Evolutionary conservation across 1,139 yeast species (phyloP).

Genomic region (Sugiyamaella xylanicola): DNA sequence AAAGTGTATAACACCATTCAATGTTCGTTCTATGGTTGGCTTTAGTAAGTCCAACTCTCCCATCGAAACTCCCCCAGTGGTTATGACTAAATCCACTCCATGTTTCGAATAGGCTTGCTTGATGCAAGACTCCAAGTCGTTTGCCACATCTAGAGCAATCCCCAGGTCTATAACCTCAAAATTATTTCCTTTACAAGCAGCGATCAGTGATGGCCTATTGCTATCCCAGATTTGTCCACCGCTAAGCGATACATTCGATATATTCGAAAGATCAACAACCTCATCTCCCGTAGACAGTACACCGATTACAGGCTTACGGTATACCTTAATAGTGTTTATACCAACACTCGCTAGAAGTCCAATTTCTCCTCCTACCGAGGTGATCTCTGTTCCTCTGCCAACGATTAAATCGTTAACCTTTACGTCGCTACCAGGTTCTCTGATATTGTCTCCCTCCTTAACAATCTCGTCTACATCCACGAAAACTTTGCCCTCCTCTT

Average conservation of each 20-base stretch:
- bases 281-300: conserved; percentile 56
- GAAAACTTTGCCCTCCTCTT: conserved; percentile 46
- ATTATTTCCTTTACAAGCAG: conserved; percentile 42
- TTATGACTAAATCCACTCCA: conserved; percentile 47
- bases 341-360: conserved; percentile 53
- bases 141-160: conserved; percentile 45
- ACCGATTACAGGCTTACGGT: conserved; percentile 48
- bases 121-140: conserved; percentile 37
- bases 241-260: not conserved
- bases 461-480: conserved; percentile 42
- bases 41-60: conserved; percentile 54
- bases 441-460: conserved; percentile 47
- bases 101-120: conserved; percentile 23
- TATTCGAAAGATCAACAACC: conserved; percentile 45
- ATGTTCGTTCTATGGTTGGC: conserved; percentile 47
- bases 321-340: conserved; percentile 42
- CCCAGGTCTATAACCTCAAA: conserved; percentile 47
- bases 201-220: conserved; percentile 50
- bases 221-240: conserved; percentile 53
- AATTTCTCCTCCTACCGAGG: conserved; percentile 51
- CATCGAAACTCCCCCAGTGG: conserved; percentile 60
- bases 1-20: conserved; percentile 51
- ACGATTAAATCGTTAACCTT: conserved; percentile 44
- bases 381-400: conserved; percentile 42
- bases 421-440: conserved; percentile 52